Conservation (phyloP, 2,329 filamentous ascomycete species). For the Lasiodiplodia theobromae region DNA sequence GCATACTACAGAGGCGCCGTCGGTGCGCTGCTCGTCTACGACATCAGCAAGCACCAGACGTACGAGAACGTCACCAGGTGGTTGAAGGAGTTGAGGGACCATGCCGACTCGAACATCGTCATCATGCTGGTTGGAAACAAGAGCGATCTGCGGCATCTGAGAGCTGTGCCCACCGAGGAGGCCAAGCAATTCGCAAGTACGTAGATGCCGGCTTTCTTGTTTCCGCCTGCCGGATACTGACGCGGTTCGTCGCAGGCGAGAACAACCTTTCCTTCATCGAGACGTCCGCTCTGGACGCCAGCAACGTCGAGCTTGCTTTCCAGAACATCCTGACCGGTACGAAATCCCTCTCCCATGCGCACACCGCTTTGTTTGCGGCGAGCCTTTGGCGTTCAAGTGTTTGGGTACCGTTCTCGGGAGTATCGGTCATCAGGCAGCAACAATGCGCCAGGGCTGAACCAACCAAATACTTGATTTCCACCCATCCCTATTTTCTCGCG, state of each 20-base stretch:
- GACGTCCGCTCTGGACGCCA: conserved; percentile 97
- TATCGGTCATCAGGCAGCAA: conserved; percentile 9
- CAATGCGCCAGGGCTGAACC: neutral
- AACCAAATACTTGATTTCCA: neutral
- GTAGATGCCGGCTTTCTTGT: conserved; percentile 40
- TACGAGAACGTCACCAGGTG: conserved; percentile 99
- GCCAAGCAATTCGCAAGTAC: conserved; percentile 96
- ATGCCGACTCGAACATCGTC: conserved; percentile 98
- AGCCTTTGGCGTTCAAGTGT: neutral
- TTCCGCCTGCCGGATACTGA: neutral
- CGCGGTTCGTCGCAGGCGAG: conserved; percentile 69
- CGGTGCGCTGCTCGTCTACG: conserved; percentile 96
- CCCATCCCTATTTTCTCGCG: neutral
- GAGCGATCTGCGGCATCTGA: conserved; percentile 98
- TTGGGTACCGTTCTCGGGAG: neutral
- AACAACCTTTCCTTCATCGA: conserved; percentile 99
- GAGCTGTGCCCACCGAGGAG: conserved; percentile 96
- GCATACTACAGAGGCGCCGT: conserved; percentile 99
- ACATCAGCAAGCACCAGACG: conserved; percentile 99
- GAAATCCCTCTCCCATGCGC: conserved; percentile 39
- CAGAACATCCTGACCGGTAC: conserved; percentile 98
- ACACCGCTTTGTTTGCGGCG: neutral
- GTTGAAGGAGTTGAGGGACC: conserved; percentile 97
- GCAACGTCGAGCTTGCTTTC: conserved; percentile 98
- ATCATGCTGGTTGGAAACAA: conserved; percentile 99